Percentiles rank a stretch among this genome's conserved stretches.
Evolutionary conservation across 2,329 filamentous ascomycete genomes (phyloP).

Genomic region (Alternaria sp.): DNA sequence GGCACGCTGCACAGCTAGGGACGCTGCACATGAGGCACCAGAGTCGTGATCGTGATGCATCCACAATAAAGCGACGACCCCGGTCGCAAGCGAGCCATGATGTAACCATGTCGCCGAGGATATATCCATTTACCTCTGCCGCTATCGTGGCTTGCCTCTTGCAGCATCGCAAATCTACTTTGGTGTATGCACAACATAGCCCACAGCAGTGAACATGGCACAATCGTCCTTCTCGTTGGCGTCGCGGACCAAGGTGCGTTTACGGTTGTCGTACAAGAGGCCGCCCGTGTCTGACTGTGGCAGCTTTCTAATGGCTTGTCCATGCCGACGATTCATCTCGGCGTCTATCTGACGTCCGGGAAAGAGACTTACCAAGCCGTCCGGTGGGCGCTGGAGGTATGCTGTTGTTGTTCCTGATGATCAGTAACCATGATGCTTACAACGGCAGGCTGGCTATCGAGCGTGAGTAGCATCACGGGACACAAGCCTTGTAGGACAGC

Average conservation of each 20-base stretch:
- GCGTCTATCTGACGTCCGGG: constrained; percentile 75
- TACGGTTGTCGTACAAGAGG: constrained; percentile 11
- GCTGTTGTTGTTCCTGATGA: constrained; percentile 36
- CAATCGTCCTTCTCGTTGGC: constrained; percentile 53
- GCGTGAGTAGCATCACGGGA: constrained; percentile 45
- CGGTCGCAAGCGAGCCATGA: constrained; percentile 33
- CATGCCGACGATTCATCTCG: constrained; percentile 77
- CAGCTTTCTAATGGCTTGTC: constrained; percentile 66
- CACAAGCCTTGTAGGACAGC: constrained; percentile 27
- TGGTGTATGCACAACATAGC: constrained; percentile 22
- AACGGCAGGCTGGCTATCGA: constrained; percentile 56
- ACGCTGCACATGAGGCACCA: background rate
- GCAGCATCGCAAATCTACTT: constrained; percentile 41
- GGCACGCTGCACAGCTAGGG: constrained; percentile 24
- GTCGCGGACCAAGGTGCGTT: constrained; percentile 52
- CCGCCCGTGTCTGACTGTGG: constrained; percentile 32
- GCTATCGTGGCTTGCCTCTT: constrained; percentile 31
- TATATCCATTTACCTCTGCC: constrained; percentile 33
- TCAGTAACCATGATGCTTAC: constrained; percentile 28
- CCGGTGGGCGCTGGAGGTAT: constrained; percentile 63
- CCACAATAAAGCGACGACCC: constrained; percentile 14
- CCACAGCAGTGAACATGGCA: constrained; percentile 40
- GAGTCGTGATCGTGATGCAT: constrained; percentile 14
- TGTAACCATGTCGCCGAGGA: constrained; percentile 41
- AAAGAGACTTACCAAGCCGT: constrained; percentile 67